Evolutionary conservation across 2,329 filamentous ascomycete species (phyloP).

Genomic region (Aspergillus transmontanensis): DNA sequence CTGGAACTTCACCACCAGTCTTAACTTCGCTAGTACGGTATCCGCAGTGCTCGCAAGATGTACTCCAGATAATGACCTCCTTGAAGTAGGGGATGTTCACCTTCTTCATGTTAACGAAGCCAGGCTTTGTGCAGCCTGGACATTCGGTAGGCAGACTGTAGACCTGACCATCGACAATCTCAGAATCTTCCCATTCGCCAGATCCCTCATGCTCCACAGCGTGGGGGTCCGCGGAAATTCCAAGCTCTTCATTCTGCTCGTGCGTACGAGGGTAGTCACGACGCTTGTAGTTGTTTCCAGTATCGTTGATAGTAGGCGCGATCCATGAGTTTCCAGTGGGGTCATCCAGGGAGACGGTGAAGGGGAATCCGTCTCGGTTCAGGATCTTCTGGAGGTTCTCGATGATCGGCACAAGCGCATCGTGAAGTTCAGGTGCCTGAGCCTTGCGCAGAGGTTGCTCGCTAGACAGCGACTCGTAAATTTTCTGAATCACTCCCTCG

Average conservation of each 20-base stretch:
- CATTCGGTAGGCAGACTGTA: conserved; percentile 92
- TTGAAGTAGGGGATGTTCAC: conserved; percentile 98
- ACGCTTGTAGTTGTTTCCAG: conserved; percentile 87
- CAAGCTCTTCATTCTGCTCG: conserved; percentile 84
- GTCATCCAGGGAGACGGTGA: conserved; percentile 86
- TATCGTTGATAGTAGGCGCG: conserved; percentile 73
- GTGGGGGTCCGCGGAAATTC: conserved; percentile 60
- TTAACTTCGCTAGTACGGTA: conserved; percentile 97
- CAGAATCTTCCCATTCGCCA: conserved; percentile 65
- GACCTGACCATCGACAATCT: conserved; percentile 90
- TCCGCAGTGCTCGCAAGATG: conserved; percentile 86
- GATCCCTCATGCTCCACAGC: conserved; percentile 36
- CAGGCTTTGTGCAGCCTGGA: conserved; percentile 83
- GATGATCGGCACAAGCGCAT: conserved; percentile 77
- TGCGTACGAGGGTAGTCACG: conserved; percentile 79
- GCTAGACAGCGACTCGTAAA: conserved; percentile 77
- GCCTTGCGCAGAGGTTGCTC: conserved; percentile 82
- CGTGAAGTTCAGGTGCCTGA: conserved; percentile 74
- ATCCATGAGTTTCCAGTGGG: conserved; percentile 96
- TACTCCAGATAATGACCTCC: conserved; percentile 94
- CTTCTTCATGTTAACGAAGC: conserved; percentile 97
- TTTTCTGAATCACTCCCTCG: conserved; percentile 78
- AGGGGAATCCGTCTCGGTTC: conserved; percentile 76
- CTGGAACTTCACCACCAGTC: conserved; percentile 89
- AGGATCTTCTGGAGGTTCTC: conserved; percentile 75